These are phyloP conservation scores for Hanseniaspora pseudoguilliermondii DNA, from an alignment of 805 yeast genomes.

Conservation along the genomic window DNA sequence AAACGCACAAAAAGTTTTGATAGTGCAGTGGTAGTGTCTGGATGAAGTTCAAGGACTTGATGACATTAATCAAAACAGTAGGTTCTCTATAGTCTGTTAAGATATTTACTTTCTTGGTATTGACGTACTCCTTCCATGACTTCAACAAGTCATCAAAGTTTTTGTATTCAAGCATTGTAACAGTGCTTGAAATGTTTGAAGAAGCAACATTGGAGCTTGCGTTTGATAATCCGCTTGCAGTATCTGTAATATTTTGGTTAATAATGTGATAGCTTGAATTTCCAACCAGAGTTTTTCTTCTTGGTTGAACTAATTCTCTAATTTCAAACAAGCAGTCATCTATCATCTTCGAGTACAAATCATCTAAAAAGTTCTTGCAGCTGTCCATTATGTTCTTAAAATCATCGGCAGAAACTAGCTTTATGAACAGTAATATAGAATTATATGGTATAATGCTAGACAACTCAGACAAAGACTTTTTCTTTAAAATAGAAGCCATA, in stretches of 20 bases:
- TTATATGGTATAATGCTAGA: conserved; percentile 34
- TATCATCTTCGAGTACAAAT: conserved; percentile 19
- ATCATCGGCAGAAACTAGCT: conserved; percentile 39
- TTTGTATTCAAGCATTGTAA: not conserved
- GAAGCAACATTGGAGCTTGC: not conserved
- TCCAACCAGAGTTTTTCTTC: conserved; percentile 6
- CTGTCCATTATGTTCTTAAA: conserved; percentile 32
- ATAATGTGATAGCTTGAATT: not conserved
- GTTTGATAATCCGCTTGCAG: not conserved
- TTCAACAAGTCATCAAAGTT: conserved; percentile 11
- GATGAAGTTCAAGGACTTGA: conserved; percentile 15
- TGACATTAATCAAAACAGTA: conserved; percentile 13
- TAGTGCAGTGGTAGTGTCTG: conserved; percentile 29
- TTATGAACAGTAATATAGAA: conserved; percentile 45
- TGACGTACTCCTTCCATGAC: conserved; percentile 18
- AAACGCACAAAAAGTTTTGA: conserved; percentile 35
- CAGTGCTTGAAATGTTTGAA: not conserved
- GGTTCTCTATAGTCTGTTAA: conserved; percentile 5
- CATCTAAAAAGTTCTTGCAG: conserved; percentile 28
- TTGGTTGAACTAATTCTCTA: conserved; percentile 1
- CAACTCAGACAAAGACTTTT: conserved; percentile 25
- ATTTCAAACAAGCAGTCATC: conserved; percentile 20
- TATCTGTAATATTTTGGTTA: not conserved
- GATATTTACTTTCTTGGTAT: conserved; percentile 14
- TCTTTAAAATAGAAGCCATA: conserved; percentile 30